Base-by-base conservation (phyloP, 371 early-diverging fungal genomes). In the Mortierella sp. region DNA sequence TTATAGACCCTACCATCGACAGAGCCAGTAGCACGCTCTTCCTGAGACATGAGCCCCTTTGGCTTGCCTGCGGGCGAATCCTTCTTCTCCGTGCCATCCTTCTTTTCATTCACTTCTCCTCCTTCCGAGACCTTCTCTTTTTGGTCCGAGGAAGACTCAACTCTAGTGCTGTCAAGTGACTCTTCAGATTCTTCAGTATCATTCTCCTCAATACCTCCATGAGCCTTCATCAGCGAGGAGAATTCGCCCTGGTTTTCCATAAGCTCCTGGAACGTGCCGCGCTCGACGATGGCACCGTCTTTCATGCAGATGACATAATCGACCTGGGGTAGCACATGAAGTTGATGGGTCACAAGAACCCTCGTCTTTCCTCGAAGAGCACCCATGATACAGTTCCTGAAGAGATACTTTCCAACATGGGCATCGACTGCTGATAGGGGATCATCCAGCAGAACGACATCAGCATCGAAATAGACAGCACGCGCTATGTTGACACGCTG, bases 401-500 rank as follows among this genome's bases (percentile, higher is more conserved):
- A 84, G 15, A 86, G 56, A 50, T 86, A 82, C 56, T 79, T 79
- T 52, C 82, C 84, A 4, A 83, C 83, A 68, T 84, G 86, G 7
- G 86, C 90, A 72, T 92, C 93, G n/a, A 93, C 91, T 1, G 94
- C 95, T 34, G 90, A 88, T 50, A 97, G 83, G 0, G 93, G 92
- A 81, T 92, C 92, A 63, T 93, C 93, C 70, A 92, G 70, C 42
- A 90, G 58, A 14, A 89, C 80, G 44, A 87, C 84, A 52, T 92
- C 91, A 51, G 83, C 82, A 52, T 85, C 79, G 56, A 65, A 64
- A 53, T 84, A 82, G 42, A 82, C 81, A 1, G 84, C 82, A 39
- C 84, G 75, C 1, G 81, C 81, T 44, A 81, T 64, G 32, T 75
- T 75, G 49, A 82, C 80, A 72, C 94, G 83, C 81, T 93, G 93